phyloP scores from a whole-genome alignment of 2,329 filamentous ascomycete genomes.

The Cladosporium sp. region DNA sequence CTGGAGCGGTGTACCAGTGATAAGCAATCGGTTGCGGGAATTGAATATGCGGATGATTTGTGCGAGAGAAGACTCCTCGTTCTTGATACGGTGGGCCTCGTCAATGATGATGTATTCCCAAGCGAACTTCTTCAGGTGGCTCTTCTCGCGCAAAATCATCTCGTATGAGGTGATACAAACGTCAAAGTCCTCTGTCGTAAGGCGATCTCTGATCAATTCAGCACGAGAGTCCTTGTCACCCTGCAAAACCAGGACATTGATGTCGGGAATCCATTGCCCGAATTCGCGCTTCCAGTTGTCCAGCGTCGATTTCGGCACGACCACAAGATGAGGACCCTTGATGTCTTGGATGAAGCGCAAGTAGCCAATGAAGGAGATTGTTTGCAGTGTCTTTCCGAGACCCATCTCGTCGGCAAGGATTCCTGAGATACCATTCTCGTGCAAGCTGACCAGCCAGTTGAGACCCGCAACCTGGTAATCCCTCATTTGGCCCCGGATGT shows the following conservation, averaged over 20 bases:
- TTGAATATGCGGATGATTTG: constrained; percentile 96
- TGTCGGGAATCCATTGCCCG: constrained; percentile 86
- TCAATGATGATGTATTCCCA: constrained; percentile 99
- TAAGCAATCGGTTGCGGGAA: constrained; percentile 89
- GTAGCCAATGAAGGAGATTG: constrained; percentile 94
- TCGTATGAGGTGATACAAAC: constrained; percentile 98
- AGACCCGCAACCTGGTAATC: constrained; percentile 95
- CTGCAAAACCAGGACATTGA: constrained; percentile 89
- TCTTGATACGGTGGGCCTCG: constrained; percentile 97
- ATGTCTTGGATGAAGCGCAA: constrained; percentile 86
- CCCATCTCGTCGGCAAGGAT: constrained; percentile 99
- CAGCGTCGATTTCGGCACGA: constrained; percentile 92
- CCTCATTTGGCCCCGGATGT: constrained; percentile 79
- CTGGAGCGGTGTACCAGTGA: constrained; percentile 93
- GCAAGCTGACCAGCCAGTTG: constrained; percentile 96
- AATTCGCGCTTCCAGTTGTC: constrained; percentile 99
- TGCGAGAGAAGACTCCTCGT: constrained; percentile 93
- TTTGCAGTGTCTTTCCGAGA: constrained; percentile 94
- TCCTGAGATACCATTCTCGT: constrained; percentile 97
- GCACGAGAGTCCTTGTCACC: constrained; percentile 92
- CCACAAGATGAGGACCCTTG: constrained; percentile 83
- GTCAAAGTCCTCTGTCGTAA: constrained; percentile 94
- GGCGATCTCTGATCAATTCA: constrained; percentile 78
- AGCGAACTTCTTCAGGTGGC: constrained; percentile 92
- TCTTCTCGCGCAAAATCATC: constrained; percentile 95